These are phyloP conservation scores for Trichosanthes cucumerina DNA, from an alignment of 306 rosid species.

Conservation along the genomic window DNA sequence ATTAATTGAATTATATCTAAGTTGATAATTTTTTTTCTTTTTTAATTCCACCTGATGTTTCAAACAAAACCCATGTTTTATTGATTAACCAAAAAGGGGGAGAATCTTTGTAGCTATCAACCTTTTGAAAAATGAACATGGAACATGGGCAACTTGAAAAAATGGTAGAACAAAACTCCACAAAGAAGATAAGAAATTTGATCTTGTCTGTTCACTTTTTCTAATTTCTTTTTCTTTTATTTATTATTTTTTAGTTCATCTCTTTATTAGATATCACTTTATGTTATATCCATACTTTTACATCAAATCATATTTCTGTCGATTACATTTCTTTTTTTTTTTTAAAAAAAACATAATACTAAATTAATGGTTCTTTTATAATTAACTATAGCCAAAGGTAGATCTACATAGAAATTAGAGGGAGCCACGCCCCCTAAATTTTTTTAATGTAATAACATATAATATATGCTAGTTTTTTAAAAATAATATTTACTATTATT, in stretches of 20 bases:
- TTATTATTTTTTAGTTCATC: too few relatives aligned
- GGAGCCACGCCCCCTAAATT: too few relatives aligned
- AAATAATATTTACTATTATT: too few relatives aligned
- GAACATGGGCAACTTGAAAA: not conserved
- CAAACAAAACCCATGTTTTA: not conserved
- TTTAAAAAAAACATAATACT: not conserved
- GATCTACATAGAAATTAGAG: too few relatives aligned
- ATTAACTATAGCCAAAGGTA: too few relatives aligned
- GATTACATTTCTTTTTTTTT: not conserved
- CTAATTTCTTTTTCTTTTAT: not conserved
- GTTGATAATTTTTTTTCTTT: not conserved
- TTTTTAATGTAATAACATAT: too few relatives aligned
- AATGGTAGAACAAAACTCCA: not conserved
- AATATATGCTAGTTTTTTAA: too few relatives aligned
- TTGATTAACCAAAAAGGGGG: not conserved
- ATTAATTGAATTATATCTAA: too few relatives aligned
- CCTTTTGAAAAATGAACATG: not conserved
- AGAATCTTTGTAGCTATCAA: not conserved
- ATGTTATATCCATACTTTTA: not conserved
- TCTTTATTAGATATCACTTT: not conserved
- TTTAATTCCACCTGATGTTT: not conserved
- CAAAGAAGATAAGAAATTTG: not conserved
- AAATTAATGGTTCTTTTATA: not conserved
- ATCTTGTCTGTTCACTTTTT: not conserved
- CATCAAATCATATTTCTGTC: not conserved